Percentiles rank a stretch among this genome's conserved stretches.
Evolutionary conservation across 495 filamentous ascomycete species (phyloP).

Genomic region (Podospora tetraspora): DNA sequence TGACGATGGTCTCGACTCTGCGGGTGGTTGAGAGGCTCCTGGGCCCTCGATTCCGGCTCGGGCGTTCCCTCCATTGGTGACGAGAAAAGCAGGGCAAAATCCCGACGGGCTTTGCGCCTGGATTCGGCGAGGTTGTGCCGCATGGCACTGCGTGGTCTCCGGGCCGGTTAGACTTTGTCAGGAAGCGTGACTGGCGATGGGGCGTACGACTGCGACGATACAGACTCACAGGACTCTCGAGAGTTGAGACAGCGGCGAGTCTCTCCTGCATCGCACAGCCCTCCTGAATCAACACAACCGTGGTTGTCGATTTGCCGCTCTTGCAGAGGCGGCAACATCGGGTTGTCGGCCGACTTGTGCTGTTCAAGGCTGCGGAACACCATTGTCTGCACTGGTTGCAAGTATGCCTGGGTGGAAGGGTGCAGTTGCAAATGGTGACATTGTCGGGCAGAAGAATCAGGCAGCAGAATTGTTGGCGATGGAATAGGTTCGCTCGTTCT

Average conservation of each 20-base stretch:
- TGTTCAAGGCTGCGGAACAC: background rate
- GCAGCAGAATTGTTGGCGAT: background rate
- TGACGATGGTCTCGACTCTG: background rate
- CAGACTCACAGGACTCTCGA: background rate
- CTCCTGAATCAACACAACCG: background rate
- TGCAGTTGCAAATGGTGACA: background rate
- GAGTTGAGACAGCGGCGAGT: background rate
- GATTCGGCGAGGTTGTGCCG: background rate
- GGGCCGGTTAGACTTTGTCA: background rate
- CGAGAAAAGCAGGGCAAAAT: background rate
- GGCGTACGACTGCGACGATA: background rate
- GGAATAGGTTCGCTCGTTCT: background rate
- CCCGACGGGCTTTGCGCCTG: background rate
- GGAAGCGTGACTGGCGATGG: background rate
- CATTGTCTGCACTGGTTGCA: background rate
- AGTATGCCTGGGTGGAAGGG: background rate
- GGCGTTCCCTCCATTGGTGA: background rate
- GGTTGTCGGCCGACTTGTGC: background rate
- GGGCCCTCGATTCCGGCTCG: background rate
- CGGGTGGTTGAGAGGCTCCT: background rate
- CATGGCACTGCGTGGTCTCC: background rate
- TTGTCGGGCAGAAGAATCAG: background rate
- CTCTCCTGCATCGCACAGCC: background rate
- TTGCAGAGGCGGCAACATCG: background rate
- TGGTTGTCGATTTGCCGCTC: background rate